Conservation (phyloP, 78 protist genomes). For the Diacronema lutheri region DNA sequence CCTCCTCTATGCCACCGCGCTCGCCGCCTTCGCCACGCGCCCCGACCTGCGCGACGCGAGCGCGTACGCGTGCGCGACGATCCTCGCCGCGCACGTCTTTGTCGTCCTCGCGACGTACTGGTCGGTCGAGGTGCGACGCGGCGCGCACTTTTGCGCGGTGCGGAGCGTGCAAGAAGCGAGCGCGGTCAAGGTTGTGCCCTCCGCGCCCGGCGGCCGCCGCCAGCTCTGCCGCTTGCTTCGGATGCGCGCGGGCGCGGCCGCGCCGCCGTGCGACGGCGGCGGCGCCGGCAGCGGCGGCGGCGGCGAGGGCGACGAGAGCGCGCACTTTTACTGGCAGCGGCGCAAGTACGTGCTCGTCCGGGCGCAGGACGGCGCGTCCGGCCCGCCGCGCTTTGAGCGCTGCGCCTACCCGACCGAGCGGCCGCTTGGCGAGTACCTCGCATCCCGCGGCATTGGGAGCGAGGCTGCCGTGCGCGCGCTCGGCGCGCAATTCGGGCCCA, state of each 20-base stretch:
- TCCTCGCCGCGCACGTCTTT: background rate
- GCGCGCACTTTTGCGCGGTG: background rate
- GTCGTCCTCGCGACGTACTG: background rate
- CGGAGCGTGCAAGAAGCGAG: background rate
- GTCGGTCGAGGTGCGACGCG: background rate
- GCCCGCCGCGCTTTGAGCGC: background rate
- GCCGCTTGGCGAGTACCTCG: background rate
- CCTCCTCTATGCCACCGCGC: background rate
- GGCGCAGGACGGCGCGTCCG: background rate
- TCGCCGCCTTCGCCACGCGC: too few relatives aligned
- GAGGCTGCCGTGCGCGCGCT: background rate
- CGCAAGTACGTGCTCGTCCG: background rate
- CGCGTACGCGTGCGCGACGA: background rate
- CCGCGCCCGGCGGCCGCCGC: background rate
- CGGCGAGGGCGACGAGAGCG: too few relatives aligned
- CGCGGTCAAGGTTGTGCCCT: background rate
- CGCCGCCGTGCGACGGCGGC: background rate
- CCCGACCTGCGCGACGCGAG: background rate
- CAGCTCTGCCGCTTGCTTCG: background rate
- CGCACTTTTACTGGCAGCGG: background rate
- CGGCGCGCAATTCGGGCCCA: background rate
- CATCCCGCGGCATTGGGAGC: background rate
- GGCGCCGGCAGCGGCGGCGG: too few relatives aligned
- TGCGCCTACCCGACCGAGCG: background rate
- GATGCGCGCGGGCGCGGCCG: background rate